Percentiles rank a stretch among this genome's conserved stretches.
phyloP scores from a whole-genome alignment of 1,284 basidiomycete genomes.

The Mycena citricolor region DNA sequence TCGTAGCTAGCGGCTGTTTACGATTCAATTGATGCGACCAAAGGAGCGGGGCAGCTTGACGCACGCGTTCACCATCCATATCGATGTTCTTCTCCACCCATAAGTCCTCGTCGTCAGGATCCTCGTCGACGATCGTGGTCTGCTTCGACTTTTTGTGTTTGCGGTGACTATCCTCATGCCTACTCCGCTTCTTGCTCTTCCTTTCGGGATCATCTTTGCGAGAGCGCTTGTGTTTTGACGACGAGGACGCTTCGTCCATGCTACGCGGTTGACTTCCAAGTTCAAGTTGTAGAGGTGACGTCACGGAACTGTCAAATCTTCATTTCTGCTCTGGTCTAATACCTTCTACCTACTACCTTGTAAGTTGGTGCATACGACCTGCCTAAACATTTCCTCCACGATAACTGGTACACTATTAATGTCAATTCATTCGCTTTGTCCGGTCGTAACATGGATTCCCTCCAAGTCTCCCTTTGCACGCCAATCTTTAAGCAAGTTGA shows the following conservation, averaged over 20 bases:
- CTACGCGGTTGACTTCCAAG: too few relatives aligned
- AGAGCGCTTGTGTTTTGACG: conserved; percentile 26
- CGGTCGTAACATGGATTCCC: too few relatives aligned
- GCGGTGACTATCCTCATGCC: conserved; percentile 37
- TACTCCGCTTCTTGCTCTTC: conserved; percentile 51
- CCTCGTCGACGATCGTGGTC: conserved; percentile 63
- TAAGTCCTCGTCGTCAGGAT: conserved; percentile 64
- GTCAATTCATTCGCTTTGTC: too few relatives aligned
- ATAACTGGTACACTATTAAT: too few relatives aligned
- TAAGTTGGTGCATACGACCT: too few relatives aligned
- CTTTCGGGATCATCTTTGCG: conserved; percentile 39
- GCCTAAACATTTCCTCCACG: too few relatives aligned
- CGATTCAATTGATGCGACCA: neutral
- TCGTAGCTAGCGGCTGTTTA: conserved; percentile 56
- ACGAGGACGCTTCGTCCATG: conserved; percentile 27
- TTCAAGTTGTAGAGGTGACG: too few relatives aligned
- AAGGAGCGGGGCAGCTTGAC: conserved; percentile 32
- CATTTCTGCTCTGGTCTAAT: too few relatives aligned
- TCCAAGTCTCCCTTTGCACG: conserved; percentile 16
- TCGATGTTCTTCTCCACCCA: conserved; percentile 89
- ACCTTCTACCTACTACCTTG: too few relatives aligned
- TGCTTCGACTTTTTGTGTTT: conserved; percentile 35
- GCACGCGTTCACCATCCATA: conserved; percentile 70
- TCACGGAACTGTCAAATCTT: too few relatives aligned
- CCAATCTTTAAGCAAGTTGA: conserved; percentile 17